phyloP scores from a whole-genome alignment of 164 flowering plant genomes.

The Berberis vulgaris region DNA sequence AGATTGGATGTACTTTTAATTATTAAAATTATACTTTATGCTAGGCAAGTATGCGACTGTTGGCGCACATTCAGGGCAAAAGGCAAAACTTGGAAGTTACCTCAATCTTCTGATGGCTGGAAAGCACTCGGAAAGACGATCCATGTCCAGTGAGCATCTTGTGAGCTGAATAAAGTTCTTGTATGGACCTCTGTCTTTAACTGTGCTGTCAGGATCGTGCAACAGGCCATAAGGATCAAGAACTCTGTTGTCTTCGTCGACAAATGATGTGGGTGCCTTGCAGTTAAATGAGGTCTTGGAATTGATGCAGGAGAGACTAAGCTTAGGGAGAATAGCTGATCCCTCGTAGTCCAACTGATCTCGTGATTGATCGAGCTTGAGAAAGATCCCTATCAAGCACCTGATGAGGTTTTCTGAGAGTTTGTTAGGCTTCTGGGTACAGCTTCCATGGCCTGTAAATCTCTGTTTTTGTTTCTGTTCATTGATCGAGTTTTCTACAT shows the following conservation, averaged over 20 bases:
- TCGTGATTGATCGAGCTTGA: conserved; percentile 39
- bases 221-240: conserved; percentile 53
- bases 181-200: conserved; percentile 54
- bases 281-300: conserved; percentile 43
- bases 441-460: conserved; percentile 12
- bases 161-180: conserved; percentile 57
- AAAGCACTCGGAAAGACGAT: conserved; percentile 30
- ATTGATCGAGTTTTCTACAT: background rate
- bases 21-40: background rate
- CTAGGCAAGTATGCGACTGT: background rate
- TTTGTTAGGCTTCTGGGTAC: conserved; percentile 40
- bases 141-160: conserved; percentile 41
- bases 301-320: conserved; percentile 50
- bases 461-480: background rate
- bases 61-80: background rate
- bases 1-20: background rate
- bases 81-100: conserved; percentile 18
- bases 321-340: conserved; percentile 36
- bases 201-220: conserved; percentile 29
- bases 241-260: conserved; percentile 19
- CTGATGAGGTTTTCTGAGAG: conserved; percentile 68
- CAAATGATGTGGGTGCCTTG: conserved; percentile 30
- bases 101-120: conserved; percentile 41
- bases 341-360: conserved; percentile 24
- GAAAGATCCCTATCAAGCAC: conserved; percentile 63